Percentiles rank a stretch among this genome's conserved stretches.
Conservation (phyloP, 768 basidiomycete species). For the Rhodotorula babjevae region DNA sequence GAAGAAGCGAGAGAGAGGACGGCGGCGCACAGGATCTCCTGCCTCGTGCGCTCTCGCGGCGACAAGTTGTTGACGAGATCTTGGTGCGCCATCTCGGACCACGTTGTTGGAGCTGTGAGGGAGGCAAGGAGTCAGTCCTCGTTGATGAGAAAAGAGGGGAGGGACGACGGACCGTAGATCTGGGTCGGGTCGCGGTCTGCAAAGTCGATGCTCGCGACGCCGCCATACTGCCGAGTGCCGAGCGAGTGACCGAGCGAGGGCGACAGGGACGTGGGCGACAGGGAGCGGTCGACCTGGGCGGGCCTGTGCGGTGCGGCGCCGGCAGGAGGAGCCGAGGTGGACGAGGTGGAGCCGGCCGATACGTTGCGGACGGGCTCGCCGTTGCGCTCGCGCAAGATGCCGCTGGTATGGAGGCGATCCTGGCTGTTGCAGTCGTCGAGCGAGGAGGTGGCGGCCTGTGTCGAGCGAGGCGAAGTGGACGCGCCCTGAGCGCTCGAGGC, state of each 20-base stretch:
- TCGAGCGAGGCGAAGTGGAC: no score
- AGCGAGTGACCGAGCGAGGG: not conserved
- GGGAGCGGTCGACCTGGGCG: not conserved
- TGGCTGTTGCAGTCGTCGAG: no score
- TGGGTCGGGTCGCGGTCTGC: not conserved
- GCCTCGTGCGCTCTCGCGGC: conserved; percentile 43
- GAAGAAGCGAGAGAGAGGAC: no score
- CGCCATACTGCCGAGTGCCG: not conserved
- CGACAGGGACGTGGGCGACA: not conserved
- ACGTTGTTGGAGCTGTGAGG: conserved; percentile 38
- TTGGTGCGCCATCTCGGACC: conserved; percentile 44
- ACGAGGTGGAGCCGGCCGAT: not conserved
- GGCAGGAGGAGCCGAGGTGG: no score
- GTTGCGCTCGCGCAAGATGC: not conserved
- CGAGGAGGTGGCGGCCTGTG: no score
- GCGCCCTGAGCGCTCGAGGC: no score
- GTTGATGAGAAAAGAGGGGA: not conserved
- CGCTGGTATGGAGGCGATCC: no score
- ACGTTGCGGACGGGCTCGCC: not conserved
- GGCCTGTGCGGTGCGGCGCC: not conserved
- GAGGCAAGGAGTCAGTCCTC: not conserved
- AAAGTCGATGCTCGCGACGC: not conserved
- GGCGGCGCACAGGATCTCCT: conserved; percentile 42
- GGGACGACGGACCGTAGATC: not conserved
- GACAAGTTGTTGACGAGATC: conserved; percentile 44